Evolutionary conservation across 805 yeast species (phyloP), one percentile per base, ranked within the genome.

Genomic region (Candida khao-thaluensis): DNA sequence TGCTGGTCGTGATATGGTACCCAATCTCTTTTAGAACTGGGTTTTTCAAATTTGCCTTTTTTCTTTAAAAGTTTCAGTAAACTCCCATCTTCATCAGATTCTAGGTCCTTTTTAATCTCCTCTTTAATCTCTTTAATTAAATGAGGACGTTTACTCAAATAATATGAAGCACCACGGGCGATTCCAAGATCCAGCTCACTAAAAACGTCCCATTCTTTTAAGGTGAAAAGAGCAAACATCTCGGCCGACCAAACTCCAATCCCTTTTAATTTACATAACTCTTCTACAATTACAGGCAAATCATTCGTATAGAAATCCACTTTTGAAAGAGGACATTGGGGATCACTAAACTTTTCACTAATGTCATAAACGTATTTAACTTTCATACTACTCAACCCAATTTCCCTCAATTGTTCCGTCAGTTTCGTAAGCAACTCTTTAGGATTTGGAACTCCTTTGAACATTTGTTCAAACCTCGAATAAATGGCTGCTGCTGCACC

Each of bases 221-320:
- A 62, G 1, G 85, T 83, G 54, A 87, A 87, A 16, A 82, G 53
- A 12, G 85, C 60, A 59, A 88, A 90, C 96, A 90, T 90, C 39
- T 83, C 84, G 0, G 93, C 90, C 4, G 89, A 78, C 98, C 98
- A 90, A 1, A 72, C 72, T 0, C 93, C 95, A 12, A 85, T 74
- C 0, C 95, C 95, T 51, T 84, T 83, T 45, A 84, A 64, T 17
- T 56, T 56, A 0, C 74, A 72, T 38, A 82, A 58, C 41, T 72
- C 74, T 14, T 68, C 68, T 1, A 72, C 53, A 11, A 83, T 60
- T 16, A 65, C 77, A 2, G 74, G 74, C 33, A 74, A 69, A 3
- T 66, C 44, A 0, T 47, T 41, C 2, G 42, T 29, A 44, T 81
- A 73, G 36, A 73, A 62, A 1, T 59, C 60, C 1, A 55, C 50